Base-by-base conservation (phyloP, 1,284 basidiomycete genomes). In the Marasmius sp. region DNA sequence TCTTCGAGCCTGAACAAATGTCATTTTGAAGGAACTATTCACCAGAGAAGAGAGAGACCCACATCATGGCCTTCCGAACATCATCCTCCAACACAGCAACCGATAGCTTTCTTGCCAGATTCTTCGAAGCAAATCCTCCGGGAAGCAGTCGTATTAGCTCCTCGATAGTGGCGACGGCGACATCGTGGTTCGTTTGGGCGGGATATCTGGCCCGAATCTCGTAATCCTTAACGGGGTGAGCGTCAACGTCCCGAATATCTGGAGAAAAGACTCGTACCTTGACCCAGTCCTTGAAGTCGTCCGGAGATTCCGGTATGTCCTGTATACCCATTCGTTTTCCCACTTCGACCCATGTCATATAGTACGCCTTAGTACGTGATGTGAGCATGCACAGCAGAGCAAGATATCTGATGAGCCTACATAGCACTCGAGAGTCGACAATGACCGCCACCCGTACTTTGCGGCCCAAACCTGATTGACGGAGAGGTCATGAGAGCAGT, bases 31-130 rank as follows among this genome's bases (percentile, higher is more conserved):
- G n/a, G 48, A 36, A 4, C 8, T 34, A 33, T 12, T 14, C 27
- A 10, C 39, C 20, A 48, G 43, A 53, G 10, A 45, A 47, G 55
- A 47, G 39, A 22, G 37, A 57, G 7, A 74, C 74, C 27, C 61
- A 81, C 80, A 79, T 76, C 80, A 82, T 81, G 1, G 78, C 78
- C 9, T 71, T 69, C 9, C 80, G 71, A 1, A 78, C 75, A 10
- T 68, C 67, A 7, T 81, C 78, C 5, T 79, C 77, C 34, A 82
- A 61, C 16, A 80, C 54, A 43, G 74, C 72, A 16, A 75, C 65
- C 0, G 71, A 63, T 16, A 79, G 54, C 12, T 70, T 67, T 43
- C 72, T 65, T 3, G 67, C 68, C 61, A 81, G 73, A 1, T 62
- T 60, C 39, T 73, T 75, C 37, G 80, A 54, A 0, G 79, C 79